Conservation (phyloP, 225 moss, liverwort and hornwort species). For the Anthoceros angustus region DNA sequence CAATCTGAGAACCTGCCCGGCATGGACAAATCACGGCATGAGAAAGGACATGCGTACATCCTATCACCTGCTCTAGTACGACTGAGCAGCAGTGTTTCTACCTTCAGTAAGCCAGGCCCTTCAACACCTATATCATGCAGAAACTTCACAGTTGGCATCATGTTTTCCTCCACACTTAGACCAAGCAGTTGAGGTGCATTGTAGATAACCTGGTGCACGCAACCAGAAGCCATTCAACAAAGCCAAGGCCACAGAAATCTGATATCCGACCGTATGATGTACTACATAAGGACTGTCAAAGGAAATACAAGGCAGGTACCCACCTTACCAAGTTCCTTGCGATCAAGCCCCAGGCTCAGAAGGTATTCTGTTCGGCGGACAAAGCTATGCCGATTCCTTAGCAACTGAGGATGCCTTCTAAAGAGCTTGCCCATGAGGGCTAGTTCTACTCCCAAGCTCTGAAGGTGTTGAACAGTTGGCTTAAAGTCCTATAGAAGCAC, state of each 20-base stretch:
- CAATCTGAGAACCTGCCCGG: slow-evolving; percentile 22
- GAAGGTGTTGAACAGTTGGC: slow-evolving; percentile 32
- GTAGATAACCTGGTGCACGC: slow-evolving; percentile 22
- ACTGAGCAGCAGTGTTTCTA: neutral
- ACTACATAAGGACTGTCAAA: too few relatives aligned
- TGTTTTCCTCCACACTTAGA: slow-evolving; percentile 34
- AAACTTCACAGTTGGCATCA: slow-evolving; percentile 36
- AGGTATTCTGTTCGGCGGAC: slow-evolving; percentile 30
- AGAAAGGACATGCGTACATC: neutral
- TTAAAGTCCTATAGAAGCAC: slow-evolving; percentile 27
- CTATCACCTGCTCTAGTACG: neutral
- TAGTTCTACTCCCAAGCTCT: slow-evolving; percentile 28
- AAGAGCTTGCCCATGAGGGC: slow-evolving; percentile 41
- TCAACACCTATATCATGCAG: slow-evolving; percentile 26
- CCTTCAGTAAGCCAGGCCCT: slow-evolving; percentile 33
- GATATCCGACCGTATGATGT: too few relatives aligned
- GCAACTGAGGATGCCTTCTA: slow-evolving; percentile 37
- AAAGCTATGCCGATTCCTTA: slow-evolving; percentile 33
- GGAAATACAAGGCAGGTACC: neutral
- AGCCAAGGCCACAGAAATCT: too few relatives aligned
- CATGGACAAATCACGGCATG: neutral
- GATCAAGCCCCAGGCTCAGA: slow-evolving; percentile 36
- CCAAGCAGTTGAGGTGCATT: slow-evolving; percentile 47
- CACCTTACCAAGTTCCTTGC: slow-evolving; percentile 42
- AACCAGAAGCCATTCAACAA: neutral